Evolutionary conservation across 129 eudicot species (phyloP).

Genomic region (Flaveria brownii): DNA sequence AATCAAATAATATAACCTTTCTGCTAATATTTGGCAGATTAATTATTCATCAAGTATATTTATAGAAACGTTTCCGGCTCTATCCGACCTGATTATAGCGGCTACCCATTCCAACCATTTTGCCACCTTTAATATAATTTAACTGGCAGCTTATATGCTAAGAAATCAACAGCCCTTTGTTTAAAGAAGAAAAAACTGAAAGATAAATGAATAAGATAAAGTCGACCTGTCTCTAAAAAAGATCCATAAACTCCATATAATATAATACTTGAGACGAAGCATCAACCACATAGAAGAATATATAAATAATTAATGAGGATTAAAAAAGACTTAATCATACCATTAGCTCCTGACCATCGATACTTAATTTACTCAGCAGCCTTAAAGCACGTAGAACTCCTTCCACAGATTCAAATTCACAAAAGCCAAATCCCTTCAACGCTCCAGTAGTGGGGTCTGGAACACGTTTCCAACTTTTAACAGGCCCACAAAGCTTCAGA

Average conservation of each 20-base stretch:
- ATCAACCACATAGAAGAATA: background rate
- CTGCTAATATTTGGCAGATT: background rate
- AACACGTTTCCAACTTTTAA: constrained; percentile 93
- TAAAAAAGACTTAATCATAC: constrained; percentile 40
- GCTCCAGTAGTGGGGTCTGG: constrained; percentile 86
- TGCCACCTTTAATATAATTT: background rate
- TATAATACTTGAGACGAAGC: background rate
- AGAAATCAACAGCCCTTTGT: background rate
- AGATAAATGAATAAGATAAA: constrained; percentile 11
- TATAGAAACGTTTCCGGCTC: background rate
- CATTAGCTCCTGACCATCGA: constrained; percentile 94
- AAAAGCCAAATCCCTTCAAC: constrained; percentile 81
- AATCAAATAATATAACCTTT: background rate
- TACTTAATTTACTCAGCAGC: constrained; percentile 71
- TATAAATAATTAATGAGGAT: constrained; percentile 8
- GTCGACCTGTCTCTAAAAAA: background rate
- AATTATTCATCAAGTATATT: background rate
- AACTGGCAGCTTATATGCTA: constrained; percentile 22
- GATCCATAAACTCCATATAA: background rate
- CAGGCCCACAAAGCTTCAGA: constrained; percentile 91
- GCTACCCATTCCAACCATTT: background rate
- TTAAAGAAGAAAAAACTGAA: background rate
- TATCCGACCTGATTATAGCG: background rate
- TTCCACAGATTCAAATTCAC: constrained; percentile 97
- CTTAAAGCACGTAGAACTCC: constrained; percentile 94